These are phyloP conservation scores for Pistacia atlantica DNA, from an alignment of 345 rosid species.

Conservation along the genomic window DNA sequence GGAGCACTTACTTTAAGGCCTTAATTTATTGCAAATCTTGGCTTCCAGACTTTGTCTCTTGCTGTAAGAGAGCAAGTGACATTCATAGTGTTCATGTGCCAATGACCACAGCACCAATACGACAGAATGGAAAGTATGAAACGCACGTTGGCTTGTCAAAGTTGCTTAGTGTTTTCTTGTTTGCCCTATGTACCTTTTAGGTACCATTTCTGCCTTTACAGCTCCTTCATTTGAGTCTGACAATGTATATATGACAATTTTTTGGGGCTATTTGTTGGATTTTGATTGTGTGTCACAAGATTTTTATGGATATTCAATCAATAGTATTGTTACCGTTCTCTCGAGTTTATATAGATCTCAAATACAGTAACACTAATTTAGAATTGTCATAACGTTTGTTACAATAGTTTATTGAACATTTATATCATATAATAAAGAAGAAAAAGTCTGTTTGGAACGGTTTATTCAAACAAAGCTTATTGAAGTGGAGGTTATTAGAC, in stretches of 20 bases:
- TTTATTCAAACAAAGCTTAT: too few relatives aligned
- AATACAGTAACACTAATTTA: too few relatives aligned
- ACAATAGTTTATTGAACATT: too few relatives aligned
- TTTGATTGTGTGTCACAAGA: neutral
- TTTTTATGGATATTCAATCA: too few relatives aligned
- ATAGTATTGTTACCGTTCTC: too few relatives aligned
- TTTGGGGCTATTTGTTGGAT: neutral
- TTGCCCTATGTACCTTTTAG: neutral
- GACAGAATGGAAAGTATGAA: constrained; percentile 16
- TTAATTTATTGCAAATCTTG: constrained; percentile 4
- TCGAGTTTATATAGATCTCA: too few relatives aligned
- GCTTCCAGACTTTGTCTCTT: constrained; percentile 11
- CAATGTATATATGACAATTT: neutral
- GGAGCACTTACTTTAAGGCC: neutral
- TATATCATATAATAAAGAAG: too few relatives aligned
- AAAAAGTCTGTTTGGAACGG: too few relatives aligned
- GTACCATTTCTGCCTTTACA: neutral
- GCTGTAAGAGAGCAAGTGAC: neutral
- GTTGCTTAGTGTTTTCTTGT: neutral
- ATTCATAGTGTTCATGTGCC: constrained; percentile 13
- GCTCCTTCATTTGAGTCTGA: neutral
- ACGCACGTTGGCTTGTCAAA: constrained; percentile 8
- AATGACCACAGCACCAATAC: neutral
- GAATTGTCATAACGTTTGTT: too few relatives aligned
- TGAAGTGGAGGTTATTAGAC: too few relatives aligned